Conservation (phyloP, 192 early-diverging fungal genomes). For the Linnemannia exigua region DNA sequence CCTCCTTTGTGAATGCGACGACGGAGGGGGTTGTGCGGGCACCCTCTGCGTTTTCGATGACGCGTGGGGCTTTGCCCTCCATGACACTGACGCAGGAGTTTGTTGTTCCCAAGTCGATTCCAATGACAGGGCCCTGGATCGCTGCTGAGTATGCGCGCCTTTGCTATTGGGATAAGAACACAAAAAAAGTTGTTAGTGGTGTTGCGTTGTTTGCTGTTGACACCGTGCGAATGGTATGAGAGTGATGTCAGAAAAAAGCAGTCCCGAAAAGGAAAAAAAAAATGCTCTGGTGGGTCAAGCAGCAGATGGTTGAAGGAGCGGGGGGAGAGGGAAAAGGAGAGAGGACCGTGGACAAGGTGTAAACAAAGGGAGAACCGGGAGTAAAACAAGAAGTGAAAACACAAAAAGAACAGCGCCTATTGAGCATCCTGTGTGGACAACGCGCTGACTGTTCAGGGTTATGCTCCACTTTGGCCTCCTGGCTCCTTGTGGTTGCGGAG, state of each 20-base stretch:
- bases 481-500: background rate
- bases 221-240: background rate
- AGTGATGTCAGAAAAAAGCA: background rate
- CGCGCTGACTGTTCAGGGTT: background rate
- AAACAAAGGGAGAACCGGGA: background rate
- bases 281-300: background rate
- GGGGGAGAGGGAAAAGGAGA: background rate
- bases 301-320: background rate
- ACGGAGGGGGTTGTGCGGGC: conserved; percentile 97
- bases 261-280: background rate
- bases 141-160: conserved; percentile 45
- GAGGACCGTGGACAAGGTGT: background rate
- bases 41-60: conserved; percentile 98
- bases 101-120: conserved; percentile 99
- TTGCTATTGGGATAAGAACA: conserved; percentile 19
- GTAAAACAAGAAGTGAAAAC: background rate
- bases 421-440: background rate
- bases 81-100: conserved; percentile 99
- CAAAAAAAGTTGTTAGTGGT: background rate
- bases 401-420: background rate
- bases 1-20: conserved; percentile 96
- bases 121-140: conserved; percentile 90
- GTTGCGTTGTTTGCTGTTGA: background rate
- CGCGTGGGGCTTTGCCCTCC: conserved; percentile 97
- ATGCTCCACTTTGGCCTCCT: background rate